Evolutionary conservation across 1,139 yeast species (phyloP).

Genomic region (Candida sanyaensis): DNA sequence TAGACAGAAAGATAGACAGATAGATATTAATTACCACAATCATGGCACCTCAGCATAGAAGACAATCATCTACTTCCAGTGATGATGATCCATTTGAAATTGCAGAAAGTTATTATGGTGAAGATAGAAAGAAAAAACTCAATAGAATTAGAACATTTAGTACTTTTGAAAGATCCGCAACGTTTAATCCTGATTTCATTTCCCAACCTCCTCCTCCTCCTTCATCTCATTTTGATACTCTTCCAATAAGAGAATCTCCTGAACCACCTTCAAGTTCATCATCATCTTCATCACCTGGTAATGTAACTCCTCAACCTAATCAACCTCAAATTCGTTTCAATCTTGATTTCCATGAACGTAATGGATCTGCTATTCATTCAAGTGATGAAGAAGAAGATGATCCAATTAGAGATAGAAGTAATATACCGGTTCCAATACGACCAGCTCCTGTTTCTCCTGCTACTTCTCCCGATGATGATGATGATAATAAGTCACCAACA

Average conservation of each 20-base stretch:
- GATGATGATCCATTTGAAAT: constrained; percentile 65
- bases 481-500: neutral
- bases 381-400: constrained; percentile 7
- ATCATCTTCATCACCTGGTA: constrained; percentile 11
- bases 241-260: constrained; percentile 10
- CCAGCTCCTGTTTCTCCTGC: neutral
- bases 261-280: constrained; percentile 12
- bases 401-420: neutral
- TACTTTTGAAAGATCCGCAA: constrained; percentile 32
- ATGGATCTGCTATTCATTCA: constrained; percentile 8
- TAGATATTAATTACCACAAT: too few species aligned
- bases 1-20: too few species aligned
- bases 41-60: constrained; percentile 16
- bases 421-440: neutral
- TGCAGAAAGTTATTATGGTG: constrained; percentile 74
- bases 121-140: constrained; percentile 48
- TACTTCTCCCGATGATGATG: neutral
- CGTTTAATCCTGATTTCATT: constrained; percentile 11
- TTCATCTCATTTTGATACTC: neutral
- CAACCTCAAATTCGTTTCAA: constrained; percentile 7
- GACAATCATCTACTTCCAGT: constrained; percentile 30
- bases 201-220: constrained; percentile 3
- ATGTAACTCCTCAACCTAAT: constrained; percentile 1
- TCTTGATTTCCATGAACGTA: constrained; percentile 5
- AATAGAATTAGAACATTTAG: constrained; percentile 56